These are phyloP conservation scores for Floccularia luteovirens DNA, from an alignment of 768 basidiomycete genomes.

Conservation along the genomic window DNA sequence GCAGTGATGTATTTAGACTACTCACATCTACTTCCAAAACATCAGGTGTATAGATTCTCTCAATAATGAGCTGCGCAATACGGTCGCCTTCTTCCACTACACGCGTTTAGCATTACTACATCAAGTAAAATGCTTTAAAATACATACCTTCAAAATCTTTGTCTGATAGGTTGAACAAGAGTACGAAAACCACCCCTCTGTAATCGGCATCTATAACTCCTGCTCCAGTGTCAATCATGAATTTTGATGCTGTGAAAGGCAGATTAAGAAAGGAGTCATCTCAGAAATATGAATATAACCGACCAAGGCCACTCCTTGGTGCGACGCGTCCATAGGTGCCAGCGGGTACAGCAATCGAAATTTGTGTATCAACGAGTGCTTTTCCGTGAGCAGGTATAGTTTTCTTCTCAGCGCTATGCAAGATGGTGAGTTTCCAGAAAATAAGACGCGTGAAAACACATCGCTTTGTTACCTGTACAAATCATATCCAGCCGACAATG, in stretches of 20 bases:
- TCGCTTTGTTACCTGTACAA: conserved; percentile 68
- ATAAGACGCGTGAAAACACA: background rate
- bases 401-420: conserved; percentile 73
- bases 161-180: conserved; percentile 90
- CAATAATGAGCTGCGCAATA: conserved; percentile 92
- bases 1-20: conserved; percentile 7
- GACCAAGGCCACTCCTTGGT: conserved; percentile 91
- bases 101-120: background rate
- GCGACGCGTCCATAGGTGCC: conserved; percentile 97
- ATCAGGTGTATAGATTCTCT: conserved; percentile 82
- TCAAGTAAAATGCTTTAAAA: background rate
- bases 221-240: conserved; percentile 96
- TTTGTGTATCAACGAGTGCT: conserved; percentile 83
- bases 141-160: conserved; percentile 75
- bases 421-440: conserved; percentile 3
- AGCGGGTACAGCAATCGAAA: conserved; percentile 88
- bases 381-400: conserved; percentile 84
- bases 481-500: conserved; percentile 90
- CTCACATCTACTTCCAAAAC: conserved; percentile 81
- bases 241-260: conserved; percentile 71
- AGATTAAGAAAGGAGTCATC: background rate
- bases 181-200: conserved; percentile 82
- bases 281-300: conserved; percentile 15
- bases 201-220: conserved; percentile 98
- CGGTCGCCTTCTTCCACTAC: conserved; percentile 90